Evolutionary conservation across 306 rosid species (phyloP).

Genomic region (Vachellia pachyceras): DNA sequence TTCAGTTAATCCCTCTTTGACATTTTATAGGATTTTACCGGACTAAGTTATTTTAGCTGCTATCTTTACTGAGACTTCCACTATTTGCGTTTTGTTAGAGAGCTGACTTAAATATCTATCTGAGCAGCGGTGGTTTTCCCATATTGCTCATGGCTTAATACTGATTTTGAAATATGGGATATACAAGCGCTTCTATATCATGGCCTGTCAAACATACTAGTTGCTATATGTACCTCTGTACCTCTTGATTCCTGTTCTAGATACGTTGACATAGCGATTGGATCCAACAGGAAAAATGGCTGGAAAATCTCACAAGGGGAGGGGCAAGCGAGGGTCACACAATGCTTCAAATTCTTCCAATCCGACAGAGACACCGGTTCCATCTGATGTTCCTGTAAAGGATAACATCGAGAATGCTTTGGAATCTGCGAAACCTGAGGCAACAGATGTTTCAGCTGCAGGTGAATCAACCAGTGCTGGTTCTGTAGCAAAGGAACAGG

Average conservation of each 20-base stretch:
- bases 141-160: background rate
- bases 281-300: slow-evolving; percentile 67
- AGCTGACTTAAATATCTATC: background rate
- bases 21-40: background rate
- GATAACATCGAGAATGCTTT: slow-evolving; percentile 32
- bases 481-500: slow-evolving; percentile 56
- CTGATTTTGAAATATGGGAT: slow-evolving; percentile 20
- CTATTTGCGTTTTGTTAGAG: background rate
- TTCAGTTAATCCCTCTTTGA: background rate
- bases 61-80: background rate
- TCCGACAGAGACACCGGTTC: slow-evolving; percentile 45
- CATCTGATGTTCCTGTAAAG: slow-evolving; percentile 48
- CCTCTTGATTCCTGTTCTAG: background rate
- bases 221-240: background rate
- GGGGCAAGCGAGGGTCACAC: slow-evolving; percentile 61
- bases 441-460: slow-evolving; percentile 45
- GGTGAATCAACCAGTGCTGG: slow-evolving; percentile 46
- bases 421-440: slow-evolving; percentile 49
- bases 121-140: slow-evolving; percentile 4
- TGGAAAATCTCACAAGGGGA: slow-evolving; percentile 83
- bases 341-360: slow-evolving; percentile 34
- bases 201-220: background rate
- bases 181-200: background rate
- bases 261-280: slow-evolving; percentile 26
- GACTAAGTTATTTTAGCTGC: background rate